Base-by-base conservation (phyloP, 2,329 filamentous ascomycete species). In the Thyridium curvatum region DNA sequence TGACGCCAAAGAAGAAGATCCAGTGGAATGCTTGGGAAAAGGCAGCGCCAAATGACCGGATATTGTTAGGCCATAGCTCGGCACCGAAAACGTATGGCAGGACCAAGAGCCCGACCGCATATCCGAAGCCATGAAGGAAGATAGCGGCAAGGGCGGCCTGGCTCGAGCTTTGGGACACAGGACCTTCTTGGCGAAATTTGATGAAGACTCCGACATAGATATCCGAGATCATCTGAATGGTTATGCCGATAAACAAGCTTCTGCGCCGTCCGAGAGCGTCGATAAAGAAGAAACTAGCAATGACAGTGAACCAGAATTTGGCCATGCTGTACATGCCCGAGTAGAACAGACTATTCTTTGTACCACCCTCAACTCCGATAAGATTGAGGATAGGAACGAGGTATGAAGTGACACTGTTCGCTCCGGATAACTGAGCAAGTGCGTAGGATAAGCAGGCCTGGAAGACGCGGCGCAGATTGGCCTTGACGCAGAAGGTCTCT, bases 61-160 rank as follows among this genome's bases (percentile, higher is more conserved):
- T 60, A 4, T 58, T 57, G 41, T 68, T 68, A 1, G 68, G 66
- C 55, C 64, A 71, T 0, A 69, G 48, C 40, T 71, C 66, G 2
- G 56, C 58, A 4, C 60, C 62, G 38, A 71, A 67, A 5, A 71
- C 54, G 37, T 68, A 71, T 0, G 66, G 66, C 1, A 71, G 57
- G 21, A 61, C 54, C 1, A 64, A 38, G 0, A 59, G 41, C 6
- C 21, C 60, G 16, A 61, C 54, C 14, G 59, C 57, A 44, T 66
- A 71, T 4, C 65, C 68, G 34, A 71, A 66, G 1, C 55, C 66
- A 37, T 71, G 66, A 8, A 69, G 49, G 35, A 65, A 71, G 15
- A 71, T 59, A 3, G 62, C 58, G 0, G 65, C 66, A 16, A 71
- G 58, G 3, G 66, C 67, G 0, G 49, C 63, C 26, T 64, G 47